phyloP scores from a whole-genome alignment of 2,329 filamentous ascomycete species.

The Penicillium sp. region DNA sequence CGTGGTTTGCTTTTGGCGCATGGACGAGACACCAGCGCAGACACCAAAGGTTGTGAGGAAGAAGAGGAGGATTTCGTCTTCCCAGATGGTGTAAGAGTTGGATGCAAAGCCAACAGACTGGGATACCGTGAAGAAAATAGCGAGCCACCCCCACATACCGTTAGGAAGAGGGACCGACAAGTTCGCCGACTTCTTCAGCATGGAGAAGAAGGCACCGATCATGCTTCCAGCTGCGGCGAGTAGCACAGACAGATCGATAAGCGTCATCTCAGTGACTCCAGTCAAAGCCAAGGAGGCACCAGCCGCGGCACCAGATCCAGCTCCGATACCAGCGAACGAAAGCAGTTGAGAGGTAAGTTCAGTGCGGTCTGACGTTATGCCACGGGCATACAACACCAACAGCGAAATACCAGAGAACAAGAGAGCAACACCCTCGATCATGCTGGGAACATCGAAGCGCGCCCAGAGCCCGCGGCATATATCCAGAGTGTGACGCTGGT shows the following conservation, averaged over 20 bases:
- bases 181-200: conserved; percentile 38
- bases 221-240: conserved; percentile 48
- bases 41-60: conserved; percentile 86
- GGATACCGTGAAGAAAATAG: conserved; percentile 74
- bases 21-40: conserved; percentile 69
- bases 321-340: conserved; percentile 50
- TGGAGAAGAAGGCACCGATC: conserved; percentile 40
- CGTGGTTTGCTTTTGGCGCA: conserved; percentile 64
- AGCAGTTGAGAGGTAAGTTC: conserved; percentile 56
- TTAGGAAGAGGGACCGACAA: conserved; percentile 61
- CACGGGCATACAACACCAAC: conserved; percentile 70
- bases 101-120: conserved; percentile 94
- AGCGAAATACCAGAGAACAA: conserved; percentile 66
- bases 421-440: conserved; percentile 74
- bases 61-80: conserved; percentile 90
- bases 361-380: conserved; percentile 53
- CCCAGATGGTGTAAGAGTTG: conserved; percentile 98
- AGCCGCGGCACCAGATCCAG: conserved; percentile 41
- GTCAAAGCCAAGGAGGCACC: conserved; percentile 26
- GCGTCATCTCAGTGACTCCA: conserved; percentile 28
- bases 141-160: conserved; percentile 87
- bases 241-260: conserved; percentile 37
- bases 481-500: conserved; percentile 73
- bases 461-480: conserved; percentile 88
- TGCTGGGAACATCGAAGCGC: conserved; percentile 81